Base-by-base conservation (phyloP, 2,329 filamentous ascomycete species). In the Botrytis byssoidea region DNA sequence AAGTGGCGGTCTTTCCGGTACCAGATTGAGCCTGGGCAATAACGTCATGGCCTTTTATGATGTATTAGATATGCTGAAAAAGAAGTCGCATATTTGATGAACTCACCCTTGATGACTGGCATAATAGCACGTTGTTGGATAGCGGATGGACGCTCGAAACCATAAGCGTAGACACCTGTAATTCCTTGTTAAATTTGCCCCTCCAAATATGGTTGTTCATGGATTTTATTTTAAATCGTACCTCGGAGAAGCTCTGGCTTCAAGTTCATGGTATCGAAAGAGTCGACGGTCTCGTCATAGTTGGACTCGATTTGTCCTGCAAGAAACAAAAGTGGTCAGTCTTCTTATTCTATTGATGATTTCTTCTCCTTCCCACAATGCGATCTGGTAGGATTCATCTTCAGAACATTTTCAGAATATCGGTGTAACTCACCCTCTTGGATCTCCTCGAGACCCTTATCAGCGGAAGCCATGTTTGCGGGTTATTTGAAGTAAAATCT, bases 121-220 rank as follows among this genome's bases (percentile, higher is more conserved):
- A 98, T 97, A 86, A 99, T 99, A 81, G 96, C 96, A 84, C 97
- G 95, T 92, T 97, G 94, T 92, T 99, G 96, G 82, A 99, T 99
- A 85, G 96, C 95, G 87, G 96, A 99, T 77, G 96, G 96, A 80
- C 96, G 95, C 91, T 99, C 96, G 88, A 99, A 99, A 93, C 96
- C 96, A 85, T 99, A 99, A 84, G 96, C 96, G 86, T 98, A 99
- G 85, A 99, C 94, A 88, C 91, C 92, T 82, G 64, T 22, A 76
- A 67, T 42, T 64, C 35, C 42, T 25, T 74, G 76, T 79, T 79
- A 80, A 75, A 63, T 70, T 66, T 73, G 29, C 61, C 59, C 73
- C 42, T 44, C 67, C 29, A 29, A 72, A 51, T 69, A 42, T 74
- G 42, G 70, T 71, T 67, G 75, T 65, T 74, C 14, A 18, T 29